A percentile compares a stretch with the other conserved stretches of the same genome.
Conservation (phyloP, 352 stramenopile genomes). For the Thalassiosira mediterranea region DNA sequence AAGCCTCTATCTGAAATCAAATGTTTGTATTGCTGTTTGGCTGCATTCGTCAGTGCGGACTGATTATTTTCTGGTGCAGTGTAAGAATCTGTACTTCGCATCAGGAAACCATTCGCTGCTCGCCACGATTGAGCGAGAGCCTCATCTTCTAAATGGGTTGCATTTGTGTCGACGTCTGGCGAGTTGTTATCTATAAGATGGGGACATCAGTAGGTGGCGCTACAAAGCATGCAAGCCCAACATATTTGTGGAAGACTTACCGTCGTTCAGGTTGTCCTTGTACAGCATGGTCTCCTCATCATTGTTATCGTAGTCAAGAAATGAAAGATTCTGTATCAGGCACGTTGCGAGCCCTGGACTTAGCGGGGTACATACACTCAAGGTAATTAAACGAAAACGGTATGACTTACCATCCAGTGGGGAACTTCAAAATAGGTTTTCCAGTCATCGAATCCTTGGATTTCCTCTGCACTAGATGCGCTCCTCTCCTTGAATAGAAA, state of each 20-base stretch:
- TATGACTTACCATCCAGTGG: slow-evolving; percentile 94
- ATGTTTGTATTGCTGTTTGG: slow-evolving; percentile 62
- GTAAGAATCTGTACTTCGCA: slow-evolving; percentile 3
- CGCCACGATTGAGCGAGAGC: slow-evolving; percentile 29
- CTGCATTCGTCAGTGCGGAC: slow-evolving; percentile 16
- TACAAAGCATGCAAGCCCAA: slow-evolving; percentile 1
- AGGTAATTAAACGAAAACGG: no score
- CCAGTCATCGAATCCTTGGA: slow-evolving; percentile 64
- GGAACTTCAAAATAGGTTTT: slow-evolving; percentile 90
- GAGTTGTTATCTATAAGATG: background rate
- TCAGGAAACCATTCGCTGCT: slow-evolving; percentile 56
- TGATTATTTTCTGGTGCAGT: slow-evolving; percentile 25
- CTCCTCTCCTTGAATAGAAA: slow-evolving; percentile 87
- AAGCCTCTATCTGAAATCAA: slow-evolving; percentile 78
- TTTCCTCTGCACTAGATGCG: slow-evolving; percentile 67
- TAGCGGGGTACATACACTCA: no score
- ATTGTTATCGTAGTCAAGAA: slow-evolving; percentile 69
- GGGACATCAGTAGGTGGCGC: background rate
- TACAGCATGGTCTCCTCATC: slow-evolving; percentile 51
- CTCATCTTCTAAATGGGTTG: slow-evolving; percentile 30
- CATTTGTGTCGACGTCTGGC: slow-evolving; percentile 4
- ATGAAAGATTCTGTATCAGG: slow-evolving; percentile 84
- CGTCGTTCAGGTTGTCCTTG: slow-evolving; percentile 44
- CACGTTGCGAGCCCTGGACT: no score
- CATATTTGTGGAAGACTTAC: slow-evolving; percentile 19